Conservation (phyloP, 2,329 filamentous ascomycete genomes). For the Hymenoscyphus linearis region DNA sequence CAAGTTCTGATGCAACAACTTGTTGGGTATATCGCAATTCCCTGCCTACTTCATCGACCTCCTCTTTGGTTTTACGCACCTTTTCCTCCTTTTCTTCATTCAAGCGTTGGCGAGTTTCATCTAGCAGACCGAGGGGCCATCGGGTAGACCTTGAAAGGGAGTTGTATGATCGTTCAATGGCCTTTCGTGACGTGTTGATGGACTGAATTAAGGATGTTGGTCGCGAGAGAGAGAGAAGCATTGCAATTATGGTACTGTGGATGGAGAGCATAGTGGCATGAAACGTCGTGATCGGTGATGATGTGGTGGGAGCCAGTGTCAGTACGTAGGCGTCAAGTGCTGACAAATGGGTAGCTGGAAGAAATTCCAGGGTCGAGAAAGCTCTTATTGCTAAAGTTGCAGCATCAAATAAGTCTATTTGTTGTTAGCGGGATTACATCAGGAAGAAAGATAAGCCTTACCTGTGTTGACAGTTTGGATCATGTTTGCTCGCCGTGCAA, state of each 20-base stretch:
- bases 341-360: slow-evolving; percentile 61
- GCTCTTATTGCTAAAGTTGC: slow-evolving; percentile 49
- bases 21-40: slow-evolving; percentile 91
- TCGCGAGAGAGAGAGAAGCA: slow-evolving; percentile 72
- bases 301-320: slow-evolving; percentile 60
- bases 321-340: slow-evolving; percentile 70
- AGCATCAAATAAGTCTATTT: slow-evolving; percentile 64
- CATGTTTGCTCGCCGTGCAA: slow-evolving; percentile 73
- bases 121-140: slow-evolving; percentile 77
- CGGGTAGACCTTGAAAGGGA: slow-evolving; percentile 69
- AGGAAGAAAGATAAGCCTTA: slow-evolving; percentile 34
- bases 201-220: slow-evolving; percentile 72
- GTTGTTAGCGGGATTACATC: slow-evolving; percentile 26
- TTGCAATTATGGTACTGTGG: slow-evolving; percentile 77
- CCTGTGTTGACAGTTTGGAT: slow-evolving; percentile 59
- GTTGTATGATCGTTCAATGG: slow-evolving; percentile 71
- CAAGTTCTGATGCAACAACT: slow-evolving; percentile 84
- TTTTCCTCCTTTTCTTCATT: slow-evolving; percentile 82
- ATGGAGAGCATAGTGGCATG: slow-evolving; percentile 73
- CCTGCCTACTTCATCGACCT: slow-evolving; percentile 68
- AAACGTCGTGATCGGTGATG: slow-evolving; percentile 67
- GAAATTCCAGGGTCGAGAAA: slow-evolving; percentile 54
- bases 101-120: slow-evolving; percentile 78
- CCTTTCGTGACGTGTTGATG: slow-evolving; percentile 68
- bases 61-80: slow-evolving; percentile 61